Conservation (phyloP, 164 flowering plant species). For the Vitis amurensis region DNA sequence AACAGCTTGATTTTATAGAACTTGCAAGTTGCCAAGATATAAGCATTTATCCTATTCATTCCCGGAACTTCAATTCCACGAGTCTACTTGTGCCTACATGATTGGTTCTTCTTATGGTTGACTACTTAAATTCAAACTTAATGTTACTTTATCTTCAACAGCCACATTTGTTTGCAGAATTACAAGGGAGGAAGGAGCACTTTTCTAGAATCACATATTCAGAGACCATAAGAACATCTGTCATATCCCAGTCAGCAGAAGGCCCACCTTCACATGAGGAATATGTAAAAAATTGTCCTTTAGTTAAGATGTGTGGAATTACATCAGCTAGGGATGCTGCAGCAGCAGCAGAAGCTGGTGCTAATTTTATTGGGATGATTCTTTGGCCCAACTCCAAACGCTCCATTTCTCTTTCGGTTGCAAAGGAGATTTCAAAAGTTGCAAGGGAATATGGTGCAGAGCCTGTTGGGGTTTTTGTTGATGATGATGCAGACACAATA, state of each 20-base stretch:
- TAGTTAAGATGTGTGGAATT: slow-evolving; percentile 93
- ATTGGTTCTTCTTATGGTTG: background rate
- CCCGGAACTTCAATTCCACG: background rate
- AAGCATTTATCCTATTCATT: background rate
- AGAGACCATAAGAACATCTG: slow-evolving; percentile 12
- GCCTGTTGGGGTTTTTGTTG: slow-evolving; percentile 96
- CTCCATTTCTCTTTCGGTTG: slow-evolving; percentile 67
- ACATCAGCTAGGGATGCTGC: slow-evolving; percentile 78
- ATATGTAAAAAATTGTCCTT: slow-evolving; percentile 25
- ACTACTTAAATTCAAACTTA: background rate
- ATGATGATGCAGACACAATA: slow-evolving; percentile 79
- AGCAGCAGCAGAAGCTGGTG: slow-evolving; percentile 78
- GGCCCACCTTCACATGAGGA: slow-evolving; percentile 4
- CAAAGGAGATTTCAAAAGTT: slow-evolving; percentile 81
- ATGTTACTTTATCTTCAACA: background rate
- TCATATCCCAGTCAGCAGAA: slow-evolving; percentile 2
- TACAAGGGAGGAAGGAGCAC: slow-evolving; percentile 7
- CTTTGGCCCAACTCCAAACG: slow-evolving; percentile 95
- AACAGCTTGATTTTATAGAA: background rate
- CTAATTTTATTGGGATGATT: slow-evolving; percentile 87
- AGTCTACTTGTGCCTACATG: background rate
- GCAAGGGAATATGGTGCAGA: slow-evolving; percentile 73
- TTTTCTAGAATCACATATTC: background rate
- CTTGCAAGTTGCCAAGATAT: background rate
- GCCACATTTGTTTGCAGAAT: slow-evolving; percentile 17